These are phyloP conservation scores for Furcasterigmium furcatum DNA, from an alignment of 2,329 filamentous ascomycete genomes.

Conservation along the genomic window DNA sequence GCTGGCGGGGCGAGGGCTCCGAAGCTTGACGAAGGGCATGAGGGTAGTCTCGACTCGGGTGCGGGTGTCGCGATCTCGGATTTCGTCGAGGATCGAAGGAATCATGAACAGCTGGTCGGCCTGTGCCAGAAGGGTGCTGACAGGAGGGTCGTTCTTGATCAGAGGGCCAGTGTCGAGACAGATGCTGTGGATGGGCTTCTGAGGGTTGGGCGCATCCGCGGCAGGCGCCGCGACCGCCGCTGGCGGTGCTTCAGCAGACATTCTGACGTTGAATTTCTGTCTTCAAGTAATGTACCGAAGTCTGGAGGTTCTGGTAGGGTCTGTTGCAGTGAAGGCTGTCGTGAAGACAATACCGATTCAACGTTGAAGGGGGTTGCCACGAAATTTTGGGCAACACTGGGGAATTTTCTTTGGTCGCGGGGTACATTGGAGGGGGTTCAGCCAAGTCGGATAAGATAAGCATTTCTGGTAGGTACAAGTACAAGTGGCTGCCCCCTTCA, in stretches of 20 bases:
- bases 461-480: background rate
- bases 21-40: slow-evolving; percentile 77
- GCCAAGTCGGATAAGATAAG: background rate
- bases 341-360: no score
- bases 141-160: slow-evolving; percentile 85
- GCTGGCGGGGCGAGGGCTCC: slow-evolving; percentile 72
- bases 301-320: no score
- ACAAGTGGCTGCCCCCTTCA: no score
- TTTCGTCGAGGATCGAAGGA: slow-evolving; percentile 82
- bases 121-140: slow-evolving; percentile 76
- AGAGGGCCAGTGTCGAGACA: slow-evolving; percentile 90
- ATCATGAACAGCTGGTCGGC: slow-evolving; percentile 79
- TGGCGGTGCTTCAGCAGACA: slow-evolving; percentile 6
- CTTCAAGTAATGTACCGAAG: background rate
- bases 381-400: no score
- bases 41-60: slow-evolving; percentile 80
- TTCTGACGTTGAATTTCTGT: background rate
- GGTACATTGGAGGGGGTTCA: background rate
- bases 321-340: no score
- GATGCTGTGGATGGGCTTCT: slow-evolving; percentile 75
- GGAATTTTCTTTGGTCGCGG: background rate
- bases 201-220: background rate
- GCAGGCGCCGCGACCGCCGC: slow-evolving; percentile 3
- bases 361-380: no score
- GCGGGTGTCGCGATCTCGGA: slow-evolving; percentile 79